Conservation (phyloP, 2,329 filamentous ascomycete genomes). For the Colletotrichum sp. region DNA sequence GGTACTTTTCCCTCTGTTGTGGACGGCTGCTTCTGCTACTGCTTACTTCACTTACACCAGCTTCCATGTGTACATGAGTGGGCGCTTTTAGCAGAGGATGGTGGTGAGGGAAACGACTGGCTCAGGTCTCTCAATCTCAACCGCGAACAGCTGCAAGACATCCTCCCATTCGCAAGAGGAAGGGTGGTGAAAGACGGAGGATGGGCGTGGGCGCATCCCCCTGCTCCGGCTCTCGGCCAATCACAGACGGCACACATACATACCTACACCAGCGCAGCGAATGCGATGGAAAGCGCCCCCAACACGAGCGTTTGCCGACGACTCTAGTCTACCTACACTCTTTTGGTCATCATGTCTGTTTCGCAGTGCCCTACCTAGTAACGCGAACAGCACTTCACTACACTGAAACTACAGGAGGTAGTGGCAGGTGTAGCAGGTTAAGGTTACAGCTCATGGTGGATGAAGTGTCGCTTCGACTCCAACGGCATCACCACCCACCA, state of each 20-base stretch:
- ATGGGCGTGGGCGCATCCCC: background rate
- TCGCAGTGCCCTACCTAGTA: background rate
- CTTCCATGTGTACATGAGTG: background rate
- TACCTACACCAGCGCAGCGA: background rate
- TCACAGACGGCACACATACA: background rate
- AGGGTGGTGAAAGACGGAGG: no score
- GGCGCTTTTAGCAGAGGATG: background rate
- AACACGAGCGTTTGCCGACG: background rate
- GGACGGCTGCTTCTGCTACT: background rate
- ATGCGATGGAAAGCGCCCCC: background rate
- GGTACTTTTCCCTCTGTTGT: background rate
- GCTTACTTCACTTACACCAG: background rate
- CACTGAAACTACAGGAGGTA: background rate
- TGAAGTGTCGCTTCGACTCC: background rate
- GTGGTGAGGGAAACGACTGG: background rate
- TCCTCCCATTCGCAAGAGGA: background rate
- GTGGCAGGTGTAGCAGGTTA: background rate
- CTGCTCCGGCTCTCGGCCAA: background rate
- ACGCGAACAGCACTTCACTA: background rate
- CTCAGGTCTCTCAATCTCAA: background rate
- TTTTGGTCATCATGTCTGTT: fast-evolving
- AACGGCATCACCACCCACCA: background rate
- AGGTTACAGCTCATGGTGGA: background rate
- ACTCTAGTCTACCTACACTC: background rate
- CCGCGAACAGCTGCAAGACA: constrained; percentile 2